Base-by-base conservation (phyloP, 2,329 filamentous ascomycete genomes). In the Verticillium isaacii region DNA sequence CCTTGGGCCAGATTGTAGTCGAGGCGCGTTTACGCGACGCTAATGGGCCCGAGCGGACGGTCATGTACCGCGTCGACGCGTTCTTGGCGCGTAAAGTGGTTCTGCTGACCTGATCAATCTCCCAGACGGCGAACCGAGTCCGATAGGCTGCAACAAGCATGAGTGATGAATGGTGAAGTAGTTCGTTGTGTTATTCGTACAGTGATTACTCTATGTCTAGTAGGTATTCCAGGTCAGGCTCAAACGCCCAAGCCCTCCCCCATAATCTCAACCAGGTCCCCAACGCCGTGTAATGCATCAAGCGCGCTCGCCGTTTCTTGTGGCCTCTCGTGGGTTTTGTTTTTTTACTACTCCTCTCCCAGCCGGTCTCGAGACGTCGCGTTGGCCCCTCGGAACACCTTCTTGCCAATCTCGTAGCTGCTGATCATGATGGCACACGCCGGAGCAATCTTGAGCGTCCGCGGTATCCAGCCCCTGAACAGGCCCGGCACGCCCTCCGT, bases 381-480 rank as follows among this genome's bases (percentile, higher is more conserved):
- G 63, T 98, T 97, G 58, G 92, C 86, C 12, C 85, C 83, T 60
- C 87, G 83, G 37, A 96, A 96, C 73, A 90, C 88, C 74, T 91
- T 89, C 82, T 99, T 99, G 58, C 95, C 93, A 41, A 98, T 85
- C 75, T 99, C 95, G 74, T 98, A 99, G 72, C 90, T 97, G 73
- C 92, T 96, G 72, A 99, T 98, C 95, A 99, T 99, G 73, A 99
- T 98, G 32, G 95, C 95, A 76, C 95, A 99, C 0, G 94, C 92
- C 1, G 95, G 95, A 1, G 95, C 94, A 5, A 99, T 93, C 74
- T 98, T 98, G 64, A 98, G 80, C 67, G 92, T 96, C 45, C 95
- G 84, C 0, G 95, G 93, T 29, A 92, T 89, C 92, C 93, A 97
- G 54, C 95, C 95, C 68, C 83, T 91, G 85, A 96, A 98, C 5